Conservation (phyloP, 495 filamentous ascomycete genomes). For the Xylaria castorea region DNA sequence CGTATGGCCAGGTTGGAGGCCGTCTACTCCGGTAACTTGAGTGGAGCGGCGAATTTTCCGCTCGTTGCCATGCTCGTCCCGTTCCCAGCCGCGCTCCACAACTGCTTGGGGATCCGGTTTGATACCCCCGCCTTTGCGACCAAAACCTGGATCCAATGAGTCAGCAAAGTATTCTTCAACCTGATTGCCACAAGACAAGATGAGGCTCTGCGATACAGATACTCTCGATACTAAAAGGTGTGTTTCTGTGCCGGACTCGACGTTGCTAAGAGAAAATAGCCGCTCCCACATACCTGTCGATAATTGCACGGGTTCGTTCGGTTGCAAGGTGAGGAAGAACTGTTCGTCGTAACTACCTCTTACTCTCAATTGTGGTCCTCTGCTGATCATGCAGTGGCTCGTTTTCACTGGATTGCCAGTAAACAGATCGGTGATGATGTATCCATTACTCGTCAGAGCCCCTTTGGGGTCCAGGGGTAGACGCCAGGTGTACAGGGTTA, state of each 20-base stretch:
- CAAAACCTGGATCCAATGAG: neutral
- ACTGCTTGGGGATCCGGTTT: neutral
- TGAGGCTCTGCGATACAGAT: neutral
- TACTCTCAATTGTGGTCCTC: neutral
- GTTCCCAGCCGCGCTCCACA: constrained; percentile 9
- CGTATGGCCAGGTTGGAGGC: constrained; percentile 7
- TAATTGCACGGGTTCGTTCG: constrained; percentile 3
- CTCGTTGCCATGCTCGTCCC: constrained; percentile 8
- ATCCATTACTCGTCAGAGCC: constrained; percentile 4
- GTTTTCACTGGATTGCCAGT: neutral
- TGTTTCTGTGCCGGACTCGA: neutral
- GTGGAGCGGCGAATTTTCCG: neutral
- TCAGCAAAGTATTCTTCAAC: neutral
- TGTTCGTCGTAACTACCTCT: neutral
- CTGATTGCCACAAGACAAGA: neutral
- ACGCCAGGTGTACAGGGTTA: constrained; percentile 7
- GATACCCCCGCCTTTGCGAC: neutral
- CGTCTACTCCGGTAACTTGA: constrained; percentile 2
- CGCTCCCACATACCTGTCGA: constrained; percentile 5
- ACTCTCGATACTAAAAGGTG: neutral
- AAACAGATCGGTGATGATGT: neutral
- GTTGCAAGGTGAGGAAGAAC: constrained; percentile 2
- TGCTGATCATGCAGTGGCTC: neutral
- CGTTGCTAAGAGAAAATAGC: neutral
- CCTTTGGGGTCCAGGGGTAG: neutral